These are phyloP conservation scores for Cryphonectria carpinicola DNA, from an alignment of 2,329 filamentous ascomycete species.

Conservation along the genomic window DNA sequence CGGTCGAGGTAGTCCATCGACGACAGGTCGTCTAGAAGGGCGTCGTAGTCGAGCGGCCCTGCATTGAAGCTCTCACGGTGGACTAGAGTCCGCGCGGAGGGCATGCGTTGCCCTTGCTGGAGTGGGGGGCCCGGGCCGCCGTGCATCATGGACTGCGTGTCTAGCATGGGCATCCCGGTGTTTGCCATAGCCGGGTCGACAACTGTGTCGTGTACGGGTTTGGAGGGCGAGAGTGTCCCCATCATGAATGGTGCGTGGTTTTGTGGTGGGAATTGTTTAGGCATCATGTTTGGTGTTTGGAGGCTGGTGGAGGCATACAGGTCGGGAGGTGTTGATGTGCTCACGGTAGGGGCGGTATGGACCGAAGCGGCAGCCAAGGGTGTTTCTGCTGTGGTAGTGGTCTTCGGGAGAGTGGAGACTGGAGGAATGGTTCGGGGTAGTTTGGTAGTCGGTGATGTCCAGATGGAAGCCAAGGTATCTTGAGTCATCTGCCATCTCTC, in stretches of 20 bases:
- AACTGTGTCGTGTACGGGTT: constrained; percentile 9
- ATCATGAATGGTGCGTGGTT: constrained; percentile 21
- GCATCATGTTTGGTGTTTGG: constrained; percentile 18
- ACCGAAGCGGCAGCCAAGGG: constrained; percentile 6
- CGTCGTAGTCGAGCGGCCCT: constrained; percentile 51
- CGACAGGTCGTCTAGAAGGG: constrained; percentile 56
- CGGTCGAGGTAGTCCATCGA: constrained; percentile 54
- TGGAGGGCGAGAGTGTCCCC: constrained; percentile 16
- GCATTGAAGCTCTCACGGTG: constrained; percentile 34
- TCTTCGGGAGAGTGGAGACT: constrained; percentile 11
- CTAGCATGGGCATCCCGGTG: constrained; percentile 16
- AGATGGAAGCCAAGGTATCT: constrained; percentile 23
- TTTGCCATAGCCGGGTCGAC: constrained; percentile 3
- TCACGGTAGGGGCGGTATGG: constrained; percentile 14
- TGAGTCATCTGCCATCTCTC: constrained; percentile 23
- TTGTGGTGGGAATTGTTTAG: constrained; percentile 17
- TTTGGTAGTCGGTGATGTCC: constrained; percentile 18
- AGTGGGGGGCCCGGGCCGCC: constrained; percentile 14
- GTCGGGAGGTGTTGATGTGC: constrained; percentile 15
- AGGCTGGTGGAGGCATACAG: constrained; percentile 18
- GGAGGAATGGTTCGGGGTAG: constrained; percentile 6
- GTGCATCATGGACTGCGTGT: constrained; percentile 18
- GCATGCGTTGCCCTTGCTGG: constrained; percentile 9
- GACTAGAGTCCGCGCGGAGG: constrained; percentile 19
- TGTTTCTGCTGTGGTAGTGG: constrained; percentile 11